Base-by-base conservation (phyloP, 2,329 filamentous ascomycete genomes). In the Cadophora luteo-olivacea region DNA sequence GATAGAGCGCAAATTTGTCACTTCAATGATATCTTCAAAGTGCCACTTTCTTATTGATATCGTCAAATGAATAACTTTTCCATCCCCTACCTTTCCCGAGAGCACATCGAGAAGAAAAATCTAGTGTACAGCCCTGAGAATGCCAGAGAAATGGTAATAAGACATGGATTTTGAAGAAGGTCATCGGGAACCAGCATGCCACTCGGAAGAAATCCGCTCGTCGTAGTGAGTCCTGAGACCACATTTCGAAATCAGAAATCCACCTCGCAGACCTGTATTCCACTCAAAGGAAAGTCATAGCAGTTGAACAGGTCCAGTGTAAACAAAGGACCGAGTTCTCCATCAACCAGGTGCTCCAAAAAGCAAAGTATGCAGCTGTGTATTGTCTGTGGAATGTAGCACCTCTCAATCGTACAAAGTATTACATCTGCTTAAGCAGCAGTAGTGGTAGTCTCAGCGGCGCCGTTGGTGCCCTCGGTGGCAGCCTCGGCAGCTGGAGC, bases 381-480 rank as follows among this genome's bases (percentile, higher is more conserved):
- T 64, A 69, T 69, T 72, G 67, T 64, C 72, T 58, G 70, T 69
- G 62, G 64, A 71, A 72, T 74, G 70, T 64, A 69, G 70, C 64
- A 69, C 66, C 68, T 72, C 66, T 65, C 68, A 69, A 74, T 77
- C 72, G 70, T 75, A 74, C 71, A 76, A 71, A 66, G 64, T 75
- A 69, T 68, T 77, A 75, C 74, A 77, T 55, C 78, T 71, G 78
- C 77, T 70, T 79, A 80, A 65, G 80, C 77, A 74, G 80, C 75
- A 67, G 80, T 77, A 67, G 80, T 77, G 73, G 80, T 76, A 64
- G 85, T 82, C 75, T 82, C 75, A 66, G 77, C 75, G 33, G 79
- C 72, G 72, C 82, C 83, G 77, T 86, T 91, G 78, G 92, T 97
- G 93, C 74, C 89, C 69, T 75, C 74, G 68, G 73, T 70, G 70